phyloP scores from a whole-genome alignment of 345 rosid genomes.

The Bruguiera sexangula region DNA sequence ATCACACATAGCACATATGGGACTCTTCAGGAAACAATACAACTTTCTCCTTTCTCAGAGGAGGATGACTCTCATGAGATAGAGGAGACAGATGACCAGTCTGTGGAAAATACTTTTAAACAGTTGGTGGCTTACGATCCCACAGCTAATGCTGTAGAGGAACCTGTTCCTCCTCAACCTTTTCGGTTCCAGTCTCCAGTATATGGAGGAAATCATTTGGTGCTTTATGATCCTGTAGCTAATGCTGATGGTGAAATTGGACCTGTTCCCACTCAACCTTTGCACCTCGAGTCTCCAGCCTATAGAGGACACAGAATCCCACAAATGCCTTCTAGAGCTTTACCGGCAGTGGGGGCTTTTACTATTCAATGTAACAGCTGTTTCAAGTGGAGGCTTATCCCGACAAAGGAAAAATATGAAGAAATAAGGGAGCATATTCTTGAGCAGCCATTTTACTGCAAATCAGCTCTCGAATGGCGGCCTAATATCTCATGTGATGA shows the following conservation, averaged over 20 bases:
- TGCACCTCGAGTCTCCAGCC: constrained; percentile 21
- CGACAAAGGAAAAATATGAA: constrained; percentile 82
- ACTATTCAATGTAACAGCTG: constrained; percentile 86
- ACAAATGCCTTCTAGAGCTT: constrained; percentile 33
- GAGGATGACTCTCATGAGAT: constrained; percentile 34
- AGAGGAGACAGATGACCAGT: constrained; percentile 23
- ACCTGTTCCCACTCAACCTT: constrained; percentile 26
- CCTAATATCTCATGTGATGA: constrained; percentile 70
- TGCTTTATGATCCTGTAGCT: constrained; percentile 53
- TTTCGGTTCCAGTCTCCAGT: constrained; percentile 20
- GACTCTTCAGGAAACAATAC: constrained; percentile 23
- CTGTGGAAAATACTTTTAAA: constrained; percentile 38
- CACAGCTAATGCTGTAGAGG: constrained; percentile 26
- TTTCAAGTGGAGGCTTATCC: constrained; percentile 92
- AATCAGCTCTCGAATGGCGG: constrained; percentile 71
- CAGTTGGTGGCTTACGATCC: constrained; percentile 68
- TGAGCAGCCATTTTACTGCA: constrained; percentile 68
- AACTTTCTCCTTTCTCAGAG: constrained; percentile 31
- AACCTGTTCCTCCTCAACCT: constrained; percentile 25
- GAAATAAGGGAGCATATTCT: constrained; percentile 81
- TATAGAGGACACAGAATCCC: constrained; percentile 22
- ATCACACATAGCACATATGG: constrained; percentile 22
- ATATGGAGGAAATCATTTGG: constrained; percentile 9
- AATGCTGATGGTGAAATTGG: constrained; percentile 33
- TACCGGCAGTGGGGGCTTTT: constrained; percentile 81